Conservation (phyloP, 1,139 yeast genomes). For the Keqinozyma sinolaborantium region DNA sequence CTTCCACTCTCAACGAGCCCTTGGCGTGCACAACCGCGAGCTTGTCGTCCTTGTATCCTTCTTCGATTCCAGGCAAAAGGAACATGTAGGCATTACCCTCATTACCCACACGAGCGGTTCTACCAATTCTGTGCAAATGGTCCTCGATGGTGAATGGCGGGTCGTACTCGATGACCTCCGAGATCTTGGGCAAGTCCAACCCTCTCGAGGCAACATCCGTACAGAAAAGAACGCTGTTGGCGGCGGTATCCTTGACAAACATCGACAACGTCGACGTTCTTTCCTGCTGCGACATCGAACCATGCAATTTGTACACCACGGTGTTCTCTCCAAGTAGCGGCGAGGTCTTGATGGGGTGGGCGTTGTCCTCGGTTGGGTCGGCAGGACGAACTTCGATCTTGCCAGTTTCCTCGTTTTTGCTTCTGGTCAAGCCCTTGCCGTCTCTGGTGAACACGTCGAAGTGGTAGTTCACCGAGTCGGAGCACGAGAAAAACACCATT, state of each 20-base stretch:
- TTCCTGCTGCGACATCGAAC: slow-evolving; percentile 78
- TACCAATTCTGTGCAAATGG: slow-evolving; percentile 70
- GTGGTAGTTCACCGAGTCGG: slow-evolving; percentile 94
- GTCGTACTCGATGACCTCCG: slow-evolving; percentile 63
- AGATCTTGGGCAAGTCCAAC: slow-evolving; percentile 62
- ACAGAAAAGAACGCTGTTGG: slow-evolving; percentile 70
- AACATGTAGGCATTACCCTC: slow-evolving; percentile 68
- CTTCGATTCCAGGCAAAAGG: slow-evolving; percentile 84
- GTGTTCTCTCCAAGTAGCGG: slow-evolving; percentile 51
- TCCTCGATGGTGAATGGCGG: slow-evolving; percentile 71
- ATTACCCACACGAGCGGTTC: slow-evolving; percentile 73
- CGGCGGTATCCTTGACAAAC: slow-evolving; percentile 42
- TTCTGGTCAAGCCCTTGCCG: slow-evolving; percentile 40
- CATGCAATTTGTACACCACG: slow-evolving; percentile 78
- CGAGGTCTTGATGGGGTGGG: slow-evolving; percentile 44
- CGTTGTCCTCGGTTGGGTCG: slow-evolving; percentile 9
- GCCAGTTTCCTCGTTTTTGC: slow-evolving; percentile 21
- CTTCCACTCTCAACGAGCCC: slow-evolving; percentile 35
- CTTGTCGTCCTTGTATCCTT: slow-evolving; percentile 65
- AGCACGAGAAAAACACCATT: slow-evolving; percentile 86
- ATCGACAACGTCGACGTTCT: slow-evolving; percentile 74
- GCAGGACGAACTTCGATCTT: slow-evolving; percentile 14
- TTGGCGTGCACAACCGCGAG: slow-evolving; percentile 56
- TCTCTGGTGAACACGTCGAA: slow-evolving; percentile 65
- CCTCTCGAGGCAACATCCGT: slow-evolving; percentile 81